These are phyloP conservation scores for Paragyromitra xinjiangensis DNA, from an alignment of 495 filamentous ascomycete species.

Conservation along the genomic window DNA sequence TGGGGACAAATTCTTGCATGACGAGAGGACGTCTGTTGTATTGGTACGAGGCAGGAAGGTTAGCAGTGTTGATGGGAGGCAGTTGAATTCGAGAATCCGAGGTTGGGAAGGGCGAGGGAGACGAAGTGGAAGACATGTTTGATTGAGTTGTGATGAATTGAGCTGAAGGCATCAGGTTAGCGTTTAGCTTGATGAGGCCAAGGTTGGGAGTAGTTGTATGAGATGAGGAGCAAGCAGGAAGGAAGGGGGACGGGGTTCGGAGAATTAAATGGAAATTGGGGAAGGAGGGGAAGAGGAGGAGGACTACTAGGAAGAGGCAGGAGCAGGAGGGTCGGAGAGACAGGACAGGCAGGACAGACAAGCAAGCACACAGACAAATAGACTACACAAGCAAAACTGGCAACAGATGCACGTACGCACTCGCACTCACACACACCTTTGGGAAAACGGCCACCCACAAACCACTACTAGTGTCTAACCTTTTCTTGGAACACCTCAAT, in stretches of 20 bases:
- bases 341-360: conserved; percentile 33
- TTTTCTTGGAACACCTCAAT: conserved; percentile 38
- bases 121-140: conserved; percentile 50
- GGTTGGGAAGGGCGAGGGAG: conserved; percentile 46
- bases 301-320: conserved; percentile 15
- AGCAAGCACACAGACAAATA: conserved; percentile 48
- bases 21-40: conserved; percentile 33
- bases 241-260: conserved; percentile 38
- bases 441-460: conserved; percentile 46
- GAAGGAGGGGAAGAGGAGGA: conserved; percentile 13
- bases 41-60: conserved; percentile 39
- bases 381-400: conserved; percentile 47
- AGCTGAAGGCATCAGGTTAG: conserved; percentile 50
- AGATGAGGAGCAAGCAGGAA: conserved; percentile 48
- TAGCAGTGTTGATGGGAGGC: conserved; percentile 53
- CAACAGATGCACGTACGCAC: conserved; percentile 39
- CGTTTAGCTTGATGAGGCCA: conserved; percentile 49
- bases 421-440: conserved; percentile 45
- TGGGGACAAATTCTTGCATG: conserved; percentile 30
- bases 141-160: conserved; percentile 50
- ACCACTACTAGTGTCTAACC: conserved; percentile 47
- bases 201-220: conserved; percentile 46
- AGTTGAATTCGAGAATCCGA: conserved; percentile 49
- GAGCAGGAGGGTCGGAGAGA: conserved; percentile 40
- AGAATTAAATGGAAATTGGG: conserved; percentile 54